Evolutionary conservation across 106 monocot genomes (phyloP).

Genomic region (Platanthera zijinensis): DNA sequence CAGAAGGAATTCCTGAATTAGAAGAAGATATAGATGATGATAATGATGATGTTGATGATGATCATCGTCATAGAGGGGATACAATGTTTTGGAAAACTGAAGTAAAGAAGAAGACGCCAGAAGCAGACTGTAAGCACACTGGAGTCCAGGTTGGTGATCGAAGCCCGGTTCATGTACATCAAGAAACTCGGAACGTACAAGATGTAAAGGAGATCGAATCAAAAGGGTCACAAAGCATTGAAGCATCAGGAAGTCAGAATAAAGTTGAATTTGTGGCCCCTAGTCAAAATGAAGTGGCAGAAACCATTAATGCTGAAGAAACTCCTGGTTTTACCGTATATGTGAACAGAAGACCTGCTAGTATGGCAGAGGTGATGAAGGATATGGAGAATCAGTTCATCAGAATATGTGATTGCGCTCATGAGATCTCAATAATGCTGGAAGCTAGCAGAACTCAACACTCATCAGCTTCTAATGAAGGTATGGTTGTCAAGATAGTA

Average conservation of each 20-base stretch:
- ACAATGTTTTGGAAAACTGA: conserved; percentile 11
- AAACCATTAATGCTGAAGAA: conserved; percentile 23
- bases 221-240: conserved; percentile 16
- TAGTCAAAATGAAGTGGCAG: conserved; percentile 15
- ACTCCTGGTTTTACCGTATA: conserved; percentile 86
- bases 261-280: conserved; percentile 30
- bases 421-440: conserved; percentile 73
- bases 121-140: conserved; percentile 6
- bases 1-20: conserved; percentile 72
- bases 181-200: conserved; percentile 13
- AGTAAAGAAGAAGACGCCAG: not conserved
- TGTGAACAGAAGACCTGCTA: conserved; percentile 63
- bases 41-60: conserved; percentile 12
- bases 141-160: conserved; percentile 7
- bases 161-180: conserved; percentile 3
- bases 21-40: conserved; percentile 41
- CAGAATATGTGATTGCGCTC: conserved; percentile 58
- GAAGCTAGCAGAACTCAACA: conserved; percentile 66
- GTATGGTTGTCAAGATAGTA: conserved; percentile 17
- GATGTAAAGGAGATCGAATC: conserved; percentile 26
- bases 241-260: conserved; percentile 17
- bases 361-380: conserved; percentile 70
- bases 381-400: conserved; percentile 69
- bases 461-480: conserved; percentile 42
- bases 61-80: not conserved